These are phyloP conservation scores for Saxophila tyrrhenica DNA, from an alignment of 495 filamentous ascomycete genomes.

Conservation along the genomic window DNA sequence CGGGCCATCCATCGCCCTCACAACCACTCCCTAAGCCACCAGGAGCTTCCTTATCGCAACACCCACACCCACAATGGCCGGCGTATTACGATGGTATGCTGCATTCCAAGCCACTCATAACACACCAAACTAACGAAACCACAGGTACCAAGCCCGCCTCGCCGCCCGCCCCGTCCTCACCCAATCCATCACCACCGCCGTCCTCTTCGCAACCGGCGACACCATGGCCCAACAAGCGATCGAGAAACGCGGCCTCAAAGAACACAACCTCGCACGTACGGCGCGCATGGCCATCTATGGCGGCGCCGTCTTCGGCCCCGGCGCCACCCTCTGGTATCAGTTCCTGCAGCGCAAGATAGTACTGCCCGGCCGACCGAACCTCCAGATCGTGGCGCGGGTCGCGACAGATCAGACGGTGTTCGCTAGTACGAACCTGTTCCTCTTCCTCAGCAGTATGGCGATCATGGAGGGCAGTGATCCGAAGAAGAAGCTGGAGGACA, in stretches of 20 bases:
- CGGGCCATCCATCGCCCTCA: constrained; percentile 1
- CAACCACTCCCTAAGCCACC: not conserved
- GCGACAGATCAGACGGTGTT: constrained; percentile 77
- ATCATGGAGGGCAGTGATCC: constrained; percentile 69
- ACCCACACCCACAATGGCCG: not conserved
- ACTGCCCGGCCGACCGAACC: constrained; percentile 46
- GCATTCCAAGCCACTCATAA: not conserved
- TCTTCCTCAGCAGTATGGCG: constrained; percentile 80
- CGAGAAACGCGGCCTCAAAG: constrained; percentile 63
- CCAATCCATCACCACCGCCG: constrained; percentile 72
- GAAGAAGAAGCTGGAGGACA: constrained; percentile 55
- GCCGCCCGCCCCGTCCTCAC: constrained; percentile 75
- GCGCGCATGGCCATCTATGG: constrained; percentile 88
- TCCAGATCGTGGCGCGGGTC: constrained; percentile 71
- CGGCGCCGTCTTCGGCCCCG: constrained; percentile 84
- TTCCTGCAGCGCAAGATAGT: constrained; percentile 62
- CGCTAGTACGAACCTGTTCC: constrained; percentile 64
- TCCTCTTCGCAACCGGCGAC: constrained; percentile 88
- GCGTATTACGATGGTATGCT: constrained; percentile 1
- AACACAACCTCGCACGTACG: constrained; percentile 73
- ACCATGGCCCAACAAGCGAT: constrained; percentile 88
- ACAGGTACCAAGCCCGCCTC: constrained; percentile 81
- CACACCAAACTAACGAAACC: not conserved
- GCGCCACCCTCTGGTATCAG: constrained; percentile 78
- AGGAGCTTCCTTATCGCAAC: not conserved